These are phyloP conservation scores for Quercus wislizeni DNA, from an alignment of 306 rosid genomes.

Conservation along the genomic window DNA sequence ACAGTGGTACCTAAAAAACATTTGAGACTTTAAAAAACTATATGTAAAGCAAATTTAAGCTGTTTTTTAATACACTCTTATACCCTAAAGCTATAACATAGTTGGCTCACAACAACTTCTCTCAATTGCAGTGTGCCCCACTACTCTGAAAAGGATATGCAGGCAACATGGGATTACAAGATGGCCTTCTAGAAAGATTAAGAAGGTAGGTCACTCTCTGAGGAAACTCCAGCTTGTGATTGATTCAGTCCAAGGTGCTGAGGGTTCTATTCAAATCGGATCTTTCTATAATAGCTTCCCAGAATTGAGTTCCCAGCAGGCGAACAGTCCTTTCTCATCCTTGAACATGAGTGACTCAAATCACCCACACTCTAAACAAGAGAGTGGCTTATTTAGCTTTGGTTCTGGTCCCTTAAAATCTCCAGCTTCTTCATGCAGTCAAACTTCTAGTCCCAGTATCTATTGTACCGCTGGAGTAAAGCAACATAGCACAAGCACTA, in stretches of 20 bases:
- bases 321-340: slow-evolving; percentile 10
- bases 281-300: slow-evolving; percentile 59
- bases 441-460: slow-evolving; percentile 30
- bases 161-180: slow-evolving; percentile 65
- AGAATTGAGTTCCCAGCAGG: slow-evolving; percentile 38
- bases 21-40: too few species aligned
- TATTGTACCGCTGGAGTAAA: slow-evolving; percentile 5
- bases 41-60: too few species aligned
- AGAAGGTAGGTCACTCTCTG: slow-evolving; percentile 63
- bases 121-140: slow-evolving; percentile 55
- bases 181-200: slow-evolving; percentile 70
- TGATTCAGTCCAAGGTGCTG: slow-evolving; percentile 66
- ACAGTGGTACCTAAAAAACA: too few species aligned
- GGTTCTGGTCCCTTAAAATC: slow-evolving; percentile 31
- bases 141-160: slow-evolving; percentile 73
- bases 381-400: slow-evolving; percentile 20
- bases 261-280: slow-evolving; percentile 56
- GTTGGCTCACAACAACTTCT: neutral
- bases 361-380: slow-evolving; percentile 13
- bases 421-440: slow-evolving; percentile 38
- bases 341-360: slow-evolving; percentile 8
- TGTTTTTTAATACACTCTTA: too few species aligned
- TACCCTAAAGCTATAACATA: neutral
- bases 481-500: slow-evolving; percentile 20
- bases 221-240: slow-evolving; percentile 64